phyloP scores from a whole-genome alignment of 2,329 filamentous ascomycete species.

The Colletotrichum cereale region DNA sequence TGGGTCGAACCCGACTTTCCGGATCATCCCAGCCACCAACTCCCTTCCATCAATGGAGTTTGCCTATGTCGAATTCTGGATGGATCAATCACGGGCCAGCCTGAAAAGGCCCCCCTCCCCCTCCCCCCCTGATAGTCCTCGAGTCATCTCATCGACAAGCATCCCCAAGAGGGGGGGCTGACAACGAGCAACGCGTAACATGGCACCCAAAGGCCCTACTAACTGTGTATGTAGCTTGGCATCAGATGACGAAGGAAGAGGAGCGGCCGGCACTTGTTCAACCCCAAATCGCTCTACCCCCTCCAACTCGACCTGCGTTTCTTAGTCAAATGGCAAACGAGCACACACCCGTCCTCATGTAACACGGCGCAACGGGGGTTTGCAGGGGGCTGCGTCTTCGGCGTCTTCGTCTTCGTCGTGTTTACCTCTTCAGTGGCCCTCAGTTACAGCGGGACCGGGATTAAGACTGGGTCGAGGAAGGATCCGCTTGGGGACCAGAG shows the following conservation, averaged over 20 bases:
- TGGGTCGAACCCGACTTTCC: conserved; percentile 1
- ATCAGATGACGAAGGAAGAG: neutral
- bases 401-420: neutral
- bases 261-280: neutral
- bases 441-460: conserved; percentile 29
- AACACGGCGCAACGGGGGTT: conserved; percentile 11
- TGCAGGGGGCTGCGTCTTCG: conserved; percentile 3
- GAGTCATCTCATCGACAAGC: neutral
- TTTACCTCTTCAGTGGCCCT: conserved; percentile 20
- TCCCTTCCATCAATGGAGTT: neutral
- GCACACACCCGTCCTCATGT: conserved; percentile 13
- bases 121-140: neutral
- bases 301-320: neutral
- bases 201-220: neutral
- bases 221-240: neutral
- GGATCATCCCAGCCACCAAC: neutral
- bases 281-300: neutral
- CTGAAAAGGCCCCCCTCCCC: too few relatives aligned
- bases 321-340: neutral
- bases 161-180: neutral
- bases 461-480: conserved; percentile 37
- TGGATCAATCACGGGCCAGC: neutral
- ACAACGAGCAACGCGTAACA: neutral
- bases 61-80: neutral
- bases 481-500: conserved; percentile 28